Base-by-base conservation (phyloP, 768 basidiomycete genomes). In the Clavulina sp. region DNA sequence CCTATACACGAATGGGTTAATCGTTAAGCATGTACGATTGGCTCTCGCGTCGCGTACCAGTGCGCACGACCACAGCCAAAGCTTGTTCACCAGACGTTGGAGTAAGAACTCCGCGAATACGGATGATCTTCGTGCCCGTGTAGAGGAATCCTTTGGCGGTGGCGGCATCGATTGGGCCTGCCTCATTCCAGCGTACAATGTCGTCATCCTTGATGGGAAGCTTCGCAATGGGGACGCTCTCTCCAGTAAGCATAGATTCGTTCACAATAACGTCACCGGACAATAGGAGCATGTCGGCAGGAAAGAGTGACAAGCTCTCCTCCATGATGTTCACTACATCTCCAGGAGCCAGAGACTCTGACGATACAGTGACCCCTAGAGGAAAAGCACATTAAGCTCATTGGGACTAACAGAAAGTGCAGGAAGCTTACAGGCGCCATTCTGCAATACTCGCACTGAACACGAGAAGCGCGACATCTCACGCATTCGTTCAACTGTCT, bases 191-290 rank as follows among this genome's bases (percentile, higher is more conserved):
- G 56, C 68, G 72, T 40, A 66, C 62, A 38, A 96, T 70, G 49
- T 80, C 81, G 26, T 80, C 80, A 57, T 88, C 83, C 60, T 80
- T 88, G 53, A 81, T 74, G 0, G 92, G 83, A 19, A 75, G 66
- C 63, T 99, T 99, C 63, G 85, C 85, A 49, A 99, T 88, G 2
- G 95, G 95, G 0, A 99, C 87, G 57, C 91, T 95, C 66, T 99
- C 95, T 9, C 95, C 95, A 0, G 95, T 97, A 23, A 99, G 76
- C 95, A 99, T 97, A 56, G 89, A 93, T 67, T 99, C 95, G 63
- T 97, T 97, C 48, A 97, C 83, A 53, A 99, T 93, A 1, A 91
- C 89, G 63, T 99, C 95, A 1, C 95, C 95, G 1, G 88, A 86
- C 28, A 99, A 77, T 5, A 99, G 73, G 57, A 96, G 76, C 56